These are phyloP conservation scores for Podospora bellae-mahoneyi DNA, from an alignment of 495 filamentous ascomycete species.

Conservation along the genomic window DNA sequence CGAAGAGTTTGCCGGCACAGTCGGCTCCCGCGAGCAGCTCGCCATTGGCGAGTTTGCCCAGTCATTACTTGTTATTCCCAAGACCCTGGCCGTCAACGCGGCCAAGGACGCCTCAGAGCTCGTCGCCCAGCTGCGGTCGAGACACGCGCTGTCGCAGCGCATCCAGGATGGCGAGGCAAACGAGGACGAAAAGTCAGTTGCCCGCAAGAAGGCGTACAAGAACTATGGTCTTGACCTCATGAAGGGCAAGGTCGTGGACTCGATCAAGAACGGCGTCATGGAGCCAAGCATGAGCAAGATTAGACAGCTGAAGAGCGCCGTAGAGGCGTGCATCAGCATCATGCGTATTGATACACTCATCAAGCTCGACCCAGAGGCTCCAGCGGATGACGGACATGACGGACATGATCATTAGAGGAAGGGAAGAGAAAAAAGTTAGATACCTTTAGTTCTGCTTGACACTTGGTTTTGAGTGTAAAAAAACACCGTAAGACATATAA, in stretches of 20 bases:
- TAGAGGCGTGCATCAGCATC: conserved; percentile 97
- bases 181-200: conserved; percentile 80
- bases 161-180: conserved; percentile 77
- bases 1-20: conserved; percentile 98
- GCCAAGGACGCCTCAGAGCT: conserved; percentile 94
- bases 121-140: conserved; percentile 89
- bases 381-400: conserved; percentile 61
- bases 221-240: conserved; percentile 94
- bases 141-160: conserved; percentile 91
- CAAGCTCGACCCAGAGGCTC: conserved; percentile 90
- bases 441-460: neutral
- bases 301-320: conserved; percentile 95
- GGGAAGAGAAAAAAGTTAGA: conserved; percentile 3
- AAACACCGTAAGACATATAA: neutral
- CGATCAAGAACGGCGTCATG: conserved; percentile 89
- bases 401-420: conserved; percentile 61
- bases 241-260: conserved; percentile 88
- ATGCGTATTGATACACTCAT: conserved; percentile 99
- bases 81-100: conserved; percentile 94
- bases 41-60: conserved; percentile 97
- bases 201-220: conserved; percentile 93
- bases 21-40: conserved; percentile 94
- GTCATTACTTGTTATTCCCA: conserved; percentile 89
- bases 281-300: conserved; percentile 99
- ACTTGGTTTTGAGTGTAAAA: neutral